Conservation (phyloP, 805 yeast genomes). For the Kluyveromyces dobzhanskii region DNA sequence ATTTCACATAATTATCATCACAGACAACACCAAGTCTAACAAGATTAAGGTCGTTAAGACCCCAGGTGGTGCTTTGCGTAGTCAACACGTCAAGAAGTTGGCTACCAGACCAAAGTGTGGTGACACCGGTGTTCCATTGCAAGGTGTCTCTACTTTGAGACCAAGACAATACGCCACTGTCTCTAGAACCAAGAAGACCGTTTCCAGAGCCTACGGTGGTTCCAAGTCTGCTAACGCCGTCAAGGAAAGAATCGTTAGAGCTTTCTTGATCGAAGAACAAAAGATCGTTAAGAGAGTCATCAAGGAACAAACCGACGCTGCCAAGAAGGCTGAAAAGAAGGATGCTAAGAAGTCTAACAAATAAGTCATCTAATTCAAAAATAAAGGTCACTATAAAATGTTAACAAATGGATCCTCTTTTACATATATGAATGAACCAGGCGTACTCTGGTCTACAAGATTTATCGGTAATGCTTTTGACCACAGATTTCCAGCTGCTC, state of each 20-base stretch:
- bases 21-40: slow-evolving; percentile 99
- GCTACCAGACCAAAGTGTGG: slow-evolving; percentile 86
- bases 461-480: too few species aligned
- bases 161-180: slow-evolving; percentile 96
- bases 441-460: too few species aligned
- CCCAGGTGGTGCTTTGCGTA: slow-evolving; percentile 99
- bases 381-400: not conserved
- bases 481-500: too few species aligned
- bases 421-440: too few species aligned
- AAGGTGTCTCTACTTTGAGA: slow-evolving; percentile 91
- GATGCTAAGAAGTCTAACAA: slow-evolving; percentile 27
- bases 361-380: slow-evolving; percentile 1
- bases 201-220: slow-evolving; percentile 99
- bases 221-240: slow-evolving; percentile 97
- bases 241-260: slow-evolving; percentile 98
- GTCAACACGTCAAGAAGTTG: slow-evolving; percentile 92
- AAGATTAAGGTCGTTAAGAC: slow-evolving; percentile 99
- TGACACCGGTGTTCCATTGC: slow-evolving; percentile 75
- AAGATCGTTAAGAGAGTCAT: slow-evolving; percentile 99
- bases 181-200: slow-evolving; percentile 96
- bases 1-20: too few species aligned
- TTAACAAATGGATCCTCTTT: too few species aligned
- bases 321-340: slow-evolving; percentile 51
- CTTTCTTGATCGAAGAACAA: slow-evolving; percentile 99
- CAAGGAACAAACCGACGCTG: slow-evolving; percentile 91